A percentile compares a stretch with the other conserved stretches of the same genome.
Evolutionary conservation across 306 rosid species (phyloP).

Genomic region (Casuarina equisetifolia): DNA sequence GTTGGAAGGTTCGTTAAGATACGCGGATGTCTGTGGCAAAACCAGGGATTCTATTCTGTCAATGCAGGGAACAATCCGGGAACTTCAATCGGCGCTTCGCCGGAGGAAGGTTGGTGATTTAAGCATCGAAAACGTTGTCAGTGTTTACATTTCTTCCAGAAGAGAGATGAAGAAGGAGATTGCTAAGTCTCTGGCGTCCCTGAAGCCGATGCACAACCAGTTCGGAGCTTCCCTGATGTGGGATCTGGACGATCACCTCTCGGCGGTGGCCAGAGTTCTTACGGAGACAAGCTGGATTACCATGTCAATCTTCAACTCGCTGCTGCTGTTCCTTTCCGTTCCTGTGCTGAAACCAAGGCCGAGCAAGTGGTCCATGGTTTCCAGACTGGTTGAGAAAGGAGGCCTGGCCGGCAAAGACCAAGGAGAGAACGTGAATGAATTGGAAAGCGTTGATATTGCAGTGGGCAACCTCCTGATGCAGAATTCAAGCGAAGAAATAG

Average conservation of each 20-base stretch:
- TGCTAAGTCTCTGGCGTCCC: constrained; percentile 31
- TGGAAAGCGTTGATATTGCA: constrained; percentile 59
- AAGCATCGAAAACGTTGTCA: constrained; percentile 16
- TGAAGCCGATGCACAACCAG: constrained; percentile 44
- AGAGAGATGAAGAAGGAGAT: constrained; percentile 48
- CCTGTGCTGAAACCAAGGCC: constrained; percentile 49
- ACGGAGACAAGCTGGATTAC: constrained; percentile 62
- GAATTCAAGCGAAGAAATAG: constrained; percentile 29
- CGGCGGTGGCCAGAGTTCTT: constrained; percentile 52
- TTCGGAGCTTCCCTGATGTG: constrained; percentile 23
- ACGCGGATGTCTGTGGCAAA: constrained; percentile 54
- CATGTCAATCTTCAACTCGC: constrained; percentile 43
- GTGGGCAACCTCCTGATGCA: constrained; percentile 37
- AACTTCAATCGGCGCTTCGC: constrained; percentile 61
- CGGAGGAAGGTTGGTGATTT: constrained; percentile 53
- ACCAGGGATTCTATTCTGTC: constrained; percentile 45
- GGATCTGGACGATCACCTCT: constrained; percentile 40
- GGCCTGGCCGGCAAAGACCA: constrained; percentile 17
- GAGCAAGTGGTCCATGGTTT: constrained; percentile 65
- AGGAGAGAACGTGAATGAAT: constrained; percentile 39
- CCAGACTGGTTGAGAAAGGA: constrained; percentile 52
- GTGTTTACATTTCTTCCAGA: constrained; percentile 39
- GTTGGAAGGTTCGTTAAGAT: constrained; percentile 50
- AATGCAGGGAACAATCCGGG: constrained; percentile 44
- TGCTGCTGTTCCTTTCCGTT: constrained; percentile 47